Evolutionary conservation across 305 asterid species (phyloP).

Genomic region (Solanum hybrid): DNA sequence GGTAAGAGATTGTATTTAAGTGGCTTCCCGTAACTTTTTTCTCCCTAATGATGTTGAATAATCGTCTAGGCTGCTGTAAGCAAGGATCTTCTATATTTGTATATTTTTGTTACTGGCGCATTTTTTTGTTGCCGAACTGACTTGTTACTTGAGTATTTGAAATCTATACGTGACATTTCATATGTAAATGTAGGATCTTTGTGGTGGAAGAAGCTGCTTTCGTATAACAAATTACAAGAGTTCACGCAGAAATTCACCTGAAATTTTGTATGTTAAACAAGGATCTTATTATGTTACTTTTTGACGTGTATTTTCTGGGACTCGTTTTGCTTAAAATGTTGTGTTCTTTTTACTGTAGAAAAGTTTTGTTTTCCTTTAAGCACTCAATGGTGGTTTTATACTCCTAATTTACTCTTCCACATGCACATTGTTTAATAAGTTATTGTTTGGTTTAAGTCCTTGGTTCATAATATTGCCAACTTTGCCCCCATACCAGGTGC

Average conservation of each 20-base stretch:
- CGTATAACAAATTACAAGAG: slow-evolving; percentile 49
- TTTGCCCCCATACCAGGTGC: not conserved
- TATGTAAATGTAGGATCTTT: slow-evolving; percentile 43
- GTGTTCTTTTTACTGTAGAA: not conserved
- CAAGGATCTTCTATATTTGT: not conserved
- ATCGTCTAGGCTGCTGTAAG: not conserved
- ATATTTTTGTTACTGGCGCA: not conserved
- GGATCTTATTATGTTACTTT: slow-evolving; percentile 12
- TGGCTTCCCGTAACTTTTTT: not conserved
- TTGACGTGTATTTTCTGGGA: not conserved
- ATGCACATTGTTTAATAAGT: not conserved
- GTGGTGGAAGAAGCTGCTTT: slow-evolving; percentile 79
- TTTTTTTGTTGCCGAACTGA: not conserved
- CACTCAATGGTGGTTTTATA: not conserved
- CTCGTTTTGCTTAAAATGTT: not conserved
- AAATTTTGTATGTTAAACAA: slow-evolving; percentile 58
- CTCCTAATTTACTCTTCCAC: not conserved
- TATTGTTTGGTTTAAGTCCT: not conserved
- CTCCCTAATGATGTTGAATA: not conserved
- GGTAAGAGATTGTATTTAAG: not conserved
- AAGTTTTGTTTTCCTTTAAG: not conserved
- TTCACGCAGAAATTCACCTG: slow-evolving; percentile 44
- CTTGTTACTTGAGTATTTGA: not conserved
- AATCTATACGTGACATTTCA: slow-evolving; percentile 8
- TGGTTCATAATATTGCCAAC: not conserved